Evolutionary conservation across 2,329 filamentous ascomycete species (phyloP), one percentile per base, ranked within the genome.

Genomic region (Hypoxylon rubiginosum): DNA sequence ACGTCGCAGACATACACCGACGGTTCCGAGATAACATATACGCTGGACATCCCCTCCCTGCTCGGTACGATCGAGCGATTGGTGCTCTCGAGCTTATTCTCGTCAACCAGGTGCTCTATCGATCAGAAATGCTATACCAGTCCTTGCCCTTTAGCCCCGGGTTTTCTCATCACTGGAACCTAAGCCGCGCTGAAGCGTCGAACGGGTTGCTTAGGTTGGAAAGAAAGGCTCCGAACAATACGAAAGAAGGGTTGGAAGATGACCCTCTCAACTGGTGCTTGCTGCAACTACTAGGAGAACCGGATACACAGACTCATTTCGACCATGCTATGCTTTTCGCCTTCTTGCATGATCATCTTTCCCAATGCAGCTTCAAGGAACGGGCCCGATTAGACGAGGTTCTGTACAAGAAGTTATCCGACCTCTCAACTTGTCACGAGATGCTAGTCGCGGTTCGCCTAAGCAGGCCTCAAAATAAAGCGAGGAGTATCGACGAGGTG

Each of bases 181-280:
- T 46, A 26, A 8, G 43, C 9, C 43, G 8, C 43, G 43, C 9
- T 13, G 43, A 46, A 5, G 5, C 24, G 9, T 11, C 19, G 5
- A 26, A 24, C 3, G 19, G 19, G 2, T 13, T 24, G 7, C 5
- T 15, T 15, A 49, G 19, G 11, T 6, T 50, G 10, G 7, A 41
- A 51, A 51, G 55, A 41, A 41, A 43, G 15, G 19, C 4, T 5
- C 15, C 55, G 19, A 30, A 50, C 24, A 41, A 51, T n/a, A 52
- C 48, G 46, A 52, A 4, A 21, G 19, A 46, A 19, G 24, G 15
- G 6, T 32, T 53, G 15, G 58, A 61, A 26, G 19, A 48, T n/a
- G 58, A 61, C 39, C 57, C 57, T 8, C 43, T 61, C 11, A 49
- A 48, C 17, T 61, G 50, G 50, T 54, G 49, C 32, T 30, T 61